These are phyloP conservation scores for Tagetes patula DNA, from an alignment of 129 eudicot genomes.

Conservation along the genomic window DNA sequence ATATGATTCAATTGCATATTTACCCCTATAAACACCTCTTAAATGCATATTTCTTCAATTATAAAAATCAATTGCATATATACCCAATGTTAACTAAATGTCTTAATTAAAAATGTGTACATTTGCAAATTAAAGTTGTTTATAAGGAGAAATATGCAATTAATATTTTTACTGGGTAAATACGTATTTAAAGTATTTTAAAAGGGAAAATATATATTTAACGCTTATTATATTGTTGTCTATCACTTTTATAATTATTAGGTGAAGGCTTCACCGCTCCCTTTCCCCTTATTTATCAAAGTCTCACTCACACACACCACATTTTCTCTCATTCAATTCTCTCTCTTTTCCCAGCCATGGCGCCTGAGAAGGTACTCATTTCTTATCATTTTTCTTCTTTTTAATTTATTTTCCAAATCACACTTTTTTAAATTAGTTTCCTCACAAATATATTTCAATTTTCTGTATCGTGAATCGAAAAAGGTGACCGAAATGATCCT, in stretches of 20 bases:
- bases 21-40: no score
- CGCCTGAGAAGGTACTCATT: conserved; percentile 40
- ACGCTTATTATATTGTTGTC: not conserved
- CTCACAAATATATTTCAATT: not conserved
- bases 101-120: no score
- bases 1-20: no score
- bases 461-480: conserved; percentile 1
- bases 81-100: no score
- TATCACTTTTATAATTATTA: not conserved
- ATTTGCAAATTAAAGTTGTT: no score
- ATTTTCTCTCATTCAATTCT: conserved; percentile 25
- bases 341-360: conserved; percentile 27
- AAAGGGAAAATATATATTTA: no score
- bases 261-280: conserved; percentile 16
- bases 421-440: not conserved
- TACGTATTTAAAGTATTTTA: no score
- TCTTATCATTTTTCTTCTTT: not conserved
- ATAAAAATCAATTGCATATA: no score
- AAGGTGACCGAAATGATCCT: conserved; percentile 77
- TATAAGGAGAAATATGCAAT: no score
- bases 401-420: not conserved
- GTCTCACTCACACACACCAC: conserved; percentile 28
- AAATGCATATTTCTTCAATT: no score
- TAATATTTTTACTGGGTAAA: no score
- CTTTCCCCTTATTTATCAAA: conserved; percentile 30